phyloP scores from a whole-genome alignment of 768 basidiomycete species.

The Leucocoprinus birnbaumii region DNA sequence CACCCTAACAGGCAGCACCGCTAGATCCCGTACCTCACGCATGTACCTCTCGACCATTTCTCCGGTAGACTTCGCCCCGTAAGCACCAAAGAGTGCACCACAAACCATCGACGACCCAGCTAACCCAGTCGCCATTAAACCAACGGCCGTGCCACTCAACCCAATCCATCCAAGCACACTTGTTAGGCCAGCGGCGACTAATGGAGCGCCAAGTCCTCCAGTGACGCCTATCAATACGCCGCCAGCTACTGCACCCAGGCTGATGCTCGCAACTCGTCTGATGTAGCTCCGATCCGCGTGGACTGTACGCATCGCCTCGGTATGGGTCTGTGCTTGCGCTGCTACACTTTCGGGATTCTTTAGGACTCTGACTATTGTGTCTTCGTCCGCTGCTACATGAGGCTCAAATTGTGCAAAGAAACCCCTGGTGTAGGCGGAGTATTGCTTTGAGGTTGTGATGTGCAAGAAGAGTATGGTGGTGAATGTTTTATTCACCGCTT shows the following conservation, averaged over 20 bases:
- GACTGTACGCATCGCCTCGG: conserved; percentile 32
- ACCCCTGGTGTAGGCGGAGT: conserved; percentile 47
- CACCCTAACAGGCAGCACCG: conserved; percentile 42
- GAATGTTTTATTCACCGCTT: conserved; percentile 39
- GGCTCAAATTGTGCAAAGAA: conserved; percentile 38
- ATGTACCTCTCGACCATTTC: conserved; percentile 49
- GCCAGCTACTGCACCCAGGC: conserved; percentile 50
- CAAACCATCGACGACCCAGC: conserved; percentile 55
- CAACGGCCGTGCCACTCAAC: conserved; percentile 49
- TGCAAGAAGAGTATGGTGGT: conserved; percentile 51
- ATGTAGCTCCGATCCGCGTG: conserved; percentile 40
- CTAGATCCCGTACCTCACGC: conserved; percentile 49
- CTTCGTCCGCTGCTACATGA: conserved; percentile 34
- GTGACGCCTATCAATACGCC: conserved; percentile 55
- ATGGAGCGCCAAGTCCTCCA: conserved; percentile 57
- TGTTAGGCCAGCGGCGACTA: conserved; percentile 52
- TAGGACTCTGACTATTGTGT: conserved; percentile 39
- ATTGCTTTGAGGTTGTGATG: conserved; percentile 42
- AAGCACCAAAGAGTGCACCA: conserved; percentile 56
- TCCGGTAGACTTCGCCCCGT: conserved; percentile 48
- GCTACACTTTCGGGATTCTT: conserved; percentile 47
- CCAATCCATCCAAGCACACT: conserved; percentile 49
- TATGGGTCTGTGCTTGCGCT: conserved; percentile 38
- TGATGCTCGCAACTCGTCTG: conserved; percentile 45
- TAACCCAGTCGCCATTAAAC: conserved; percentile 48